phyloP scores from a whole-genome alignment of 2,329 filamentous ascomycete genomes.

The Calonectria crousiana region DNA sequence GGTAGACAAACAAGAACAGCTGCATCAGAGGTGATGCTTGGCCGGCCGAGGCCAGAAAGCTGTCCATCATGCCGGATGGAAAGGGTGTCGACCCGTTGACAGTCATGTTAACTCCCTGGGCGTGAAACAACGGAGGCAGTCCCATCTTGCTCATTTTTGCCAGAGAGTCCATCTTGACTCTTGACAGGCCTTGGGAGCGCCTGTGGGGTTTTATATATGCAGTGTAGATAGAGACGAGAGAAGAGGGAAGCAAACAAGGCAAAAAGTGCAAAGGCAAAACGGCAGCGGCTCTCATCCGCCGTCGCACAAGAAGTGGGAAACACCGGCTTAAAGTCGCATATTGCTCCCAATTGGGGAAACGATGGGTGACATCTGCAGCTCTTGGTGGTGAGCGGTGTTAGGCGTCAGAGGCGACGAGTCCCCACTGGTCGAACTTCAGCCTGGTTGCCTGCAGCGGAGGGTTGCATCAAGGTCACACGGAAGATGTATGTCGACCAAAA shows the following conservation, averaged over 20 bases:
- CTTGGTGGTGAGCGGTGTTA: neutral
- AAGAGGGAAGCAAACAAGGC: neutral
- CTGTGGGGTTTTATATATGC: neutral
- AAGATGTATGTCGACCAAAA: neutral
- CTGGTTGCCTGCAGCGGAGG: neutral
- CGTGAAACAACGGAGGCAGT: constrained; percentile 44
- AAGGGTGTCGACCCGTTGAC: constrained; percentile 39
- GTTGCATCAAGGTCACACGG: neutral
- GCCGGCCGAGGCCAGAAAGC: constrained; percentile 59
- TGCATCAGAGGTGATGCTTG: constrained; percentile 56
- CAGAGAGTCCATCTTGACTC: constrained; percentile 40
- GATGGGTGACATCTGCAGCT: neutral
- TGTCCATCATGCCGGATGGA: constrained; percentile 54
- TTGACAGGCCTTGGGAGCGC: neutral
- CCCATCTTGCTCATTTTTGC: constrained; percentile 45
- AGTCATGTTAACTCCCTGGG: constrained; percentile 33
- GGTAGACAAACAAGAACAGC: constrained; percentile 59
- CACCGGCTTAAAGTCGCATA: neutral
- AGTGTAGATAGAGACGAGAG: neutral
- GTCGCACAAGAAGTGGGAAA: neutral
- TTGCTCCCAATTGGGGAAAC: neutral
- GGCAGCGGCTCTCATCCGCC: neutral
- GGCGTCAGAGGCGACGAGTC: neutral
- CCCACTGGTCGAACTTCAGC: neutral
- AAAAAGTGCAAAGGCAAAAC: neutral